A percentile compares a stretch with the other conserved stretches of the same genome.
Conservation (phyloP, 1,284 basidiomycete genomes). For the Melanopsichium pennsylvanicum region DNA sequence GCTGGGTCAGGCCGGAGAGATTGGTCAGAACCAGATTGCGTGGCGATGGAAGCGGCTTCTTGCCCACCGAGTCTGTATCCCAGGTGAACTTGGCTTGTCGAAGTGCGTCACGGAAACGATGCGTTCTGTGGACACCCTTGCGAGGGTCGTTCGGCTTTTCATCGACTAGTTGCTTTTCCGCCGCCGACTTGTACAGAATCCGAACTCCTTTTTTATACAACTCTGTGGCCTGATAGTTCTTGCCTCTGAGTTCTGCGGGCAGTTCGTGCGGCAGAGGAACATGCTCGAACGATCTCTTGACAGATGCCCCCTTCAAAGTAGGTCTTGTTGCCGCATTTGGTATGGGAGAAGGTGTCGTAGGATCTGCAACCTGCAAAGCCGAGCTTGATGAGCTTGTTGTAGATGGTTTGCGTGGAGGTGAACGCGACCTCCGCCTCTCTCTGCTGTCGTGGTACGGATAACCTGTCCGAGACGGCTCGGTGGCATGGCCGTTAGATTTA, state of each 20-base stretch:
- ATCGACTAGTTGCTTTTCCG: constrained; percentile 19
- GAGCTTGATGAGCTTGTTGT: background rate
- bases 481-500: background rate
- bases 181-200: constrained; percentile 3
- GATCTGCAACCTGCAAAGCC: background rate
- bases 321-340: background rate
- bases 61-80: constrained; percentile 78
- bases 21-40: constrained; percentile 76
- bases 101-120: constrained; percentile 11
- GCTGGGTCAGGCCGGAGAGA: constrained; percentile 77
- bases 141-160: constrained; percentile 11
- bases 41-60: constrained; percentile 75
- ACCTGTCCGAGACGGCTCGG: background rate
- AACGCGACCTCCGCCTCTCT: constrained; percentile 4
- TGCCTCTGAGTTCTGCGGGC: constrained; percentile 14
- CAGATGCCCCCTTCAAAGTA: background rate
- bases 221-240: constrained; percentile 15
- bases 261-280: constrained; percentile 50
- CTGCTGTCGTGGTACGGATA: background rate
- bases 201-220: constrained; percentile 7
- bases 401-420: background rate
- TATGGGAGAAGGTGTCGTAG: background rate
- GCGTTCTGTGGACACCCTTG: constrained; percentile 2
- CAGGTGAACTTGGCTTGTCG: constrained; percentile 70
- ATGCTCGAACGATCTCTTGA: constrained; percentile 28